Evolutionary conservation across 1,284 basidiomycete species (phyloP), one percentile per base, ranked within the genome.

Genomic region (Naganishia cerealis): DNA sequence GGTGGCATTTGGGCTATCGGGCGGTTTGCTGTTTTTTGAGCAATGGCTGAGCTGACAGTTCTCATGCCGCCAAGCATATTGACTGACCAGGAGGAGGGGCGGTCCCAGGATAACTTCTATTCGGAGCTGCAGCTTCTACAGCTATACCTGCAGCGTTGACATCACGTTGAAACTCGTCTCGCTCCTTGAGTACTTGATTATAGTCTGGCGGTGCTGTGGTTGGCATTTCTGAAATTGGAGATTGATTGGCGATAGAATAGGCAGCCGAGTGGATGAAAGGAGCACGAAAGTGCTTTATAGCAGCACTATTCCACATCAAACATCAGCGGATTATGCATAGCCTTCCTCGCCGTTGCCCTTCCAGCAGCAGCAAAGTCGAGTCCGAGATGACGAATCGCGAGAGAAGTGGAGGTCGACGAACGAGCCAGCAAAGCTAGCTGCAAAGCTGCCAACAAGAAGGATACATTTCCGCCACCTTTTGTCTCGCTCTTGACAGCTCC

Each of bases 151-250:
- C 59, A 9, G 59, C 48, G 5, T 18, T 39, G 46, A 52, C 59
- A 52, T 62, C 59, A 46, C 59, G 33, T 38, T 50, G 33, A 21
- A 62, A 62, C 33, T 62, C 59, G 18, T 62, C 46, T 16, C 46
- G 46, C 24, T 62, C 59, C 46, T 62, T 62, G 33, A 62, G 18
- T 36, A 52, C 59, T 38, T 62, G 59, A 24, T 48, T 62, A 36
- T 62, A 62, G 36, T 52, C 59, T 33, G 59, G 59, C 5, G 59
- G 59, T 26, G 39, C 39, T 26, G 36, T 7, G 21, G 56, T 40
- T 39, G 46, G 24, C 46, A 50, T 50, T 50, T 13, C 6, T n/a
- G 9, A n/a, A 21, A 3, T 1, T 50, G 21, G 7, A 21, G 8
- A 24, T 24, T 50, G 46, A 21, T 9, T 8, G 46, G 7, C 1